These are phyloP conservation scores for Globisporangium nagaii DNA, from an alignment of 352 stramenopile species.

Conservation along the genomic window DNA sequence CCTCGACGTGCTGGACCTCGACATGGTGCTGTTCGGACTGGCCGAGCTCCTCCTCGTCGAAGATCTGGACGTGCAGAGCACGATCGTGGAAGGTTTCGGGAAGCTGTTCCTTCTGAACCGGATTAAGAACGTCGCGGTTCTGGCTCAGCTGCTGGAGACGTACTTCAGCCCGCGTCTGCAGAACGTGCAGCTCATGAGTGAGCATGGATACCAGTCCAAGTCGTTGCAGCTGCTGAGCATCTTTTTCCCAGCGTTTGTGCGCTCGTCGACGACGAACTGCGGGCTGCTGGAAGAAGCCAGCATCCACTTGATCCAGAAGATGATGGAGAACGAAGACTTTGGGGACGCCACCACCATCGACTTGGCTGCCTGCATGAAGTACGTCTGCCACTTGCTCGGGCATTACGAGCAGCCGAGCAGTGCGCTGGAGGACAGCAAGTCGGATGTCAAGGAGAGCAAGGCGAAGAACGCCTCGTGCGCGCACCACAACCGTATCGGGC, in stretches of 20 bases:
- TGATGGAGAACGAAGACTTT: slow-evolving; percentile 42
- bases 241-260: slow-evolving; percentile 67
- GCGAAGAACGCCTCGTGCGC: slow-evolving; percentile 25
- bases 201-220: slow-evolving; percentile 57
- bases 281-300: slow-evolving; percentile 58
- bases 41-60: slow-evolving; percentile 45
- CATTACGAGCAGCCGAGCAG: slow-evolving; percentile 33
- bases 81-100: slow-evolving; percentile 71
- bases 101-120: slow-evolving; percentile 73
- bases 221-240: slow-evolving; percentile 68
- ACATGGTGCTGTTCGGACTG: slow-evolving; percentile 55
- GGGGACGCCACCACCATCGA: slow-evolving; percentile 39
- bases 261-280: slow-evolving; percentile 47
- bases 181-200: slow-evolving; percentile 39
- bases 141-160: slow-evolving; percentile 63
- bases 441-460: not conserved
- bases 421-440: slow-evolving; percentile 9
- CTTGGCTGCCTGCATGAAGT: slow-evolving; percentile 44
- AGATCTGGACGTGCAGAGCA: slow-evolving; percentile 66
- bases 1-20: slow-evolving; percentile 40
- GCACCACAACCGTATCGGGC: slow-evolving; percentile 67
- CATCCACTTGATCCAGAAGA: slow-evolving; percentile 59
- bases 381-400: slow-evolving; percentile 52
- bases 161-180: slow-evolving; percentile 65
- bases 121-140: slow-evolving; percentile 51